Base-by-base conservation (phyloP, 805 yeast species). In the Cyberlindnera euphorbiae region DNA sequence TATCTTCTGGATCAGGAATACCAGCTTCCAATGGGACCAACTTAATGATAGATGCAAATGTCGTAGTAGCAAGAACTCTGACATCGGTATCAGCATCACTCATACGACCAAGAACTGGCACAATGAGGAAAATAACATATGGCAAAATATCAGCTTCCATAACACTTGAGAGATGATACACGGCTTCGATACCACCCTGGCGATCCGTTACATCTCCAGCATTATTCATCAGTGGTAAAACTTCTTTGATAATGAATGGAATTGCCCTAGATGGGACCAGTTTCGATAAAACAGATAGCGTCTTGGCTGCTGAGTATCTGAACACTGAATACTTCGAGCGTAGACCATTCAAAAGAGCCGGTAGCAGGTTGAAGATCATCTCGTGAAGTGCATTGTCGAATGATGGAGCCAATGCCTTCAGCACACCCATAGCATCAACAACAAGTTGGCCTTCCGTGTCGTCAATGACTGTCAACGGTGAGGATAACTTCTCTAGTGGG, bases 21-120 rank as follows among this genome's bases (percentile, higher is more conserved):
- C 97, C 98, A 7, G 95, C 95, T 63, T 93, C 99, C 41, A 93
- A 70, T 5, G 99, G 99, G 15, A 93, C 97, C 44, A 93, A 66
- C 58, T 90, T 93, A 49, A 93, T 90, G 39, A 93, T 86, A 0
- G 95, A 81, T 0, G 99, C 99, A 71, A 93, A 93, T 0, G 98
- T 86, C 0, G 96, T 87, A 0, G 98, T 90, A 0, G 98, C 94
- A 36, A 94, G 63, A 13, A 82, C 71, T 51, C 99, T 75, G n/a
- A 89, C 81, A 55, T 86, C 96, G 35, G 71, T 72, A 54, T 90
- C 86, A 2, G 95, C 70, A 59, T 93, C 99, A 69, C 96, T 89
- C 98, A 93, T 93, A 54, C 98, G 74, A 30, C 98, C 99, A 49
- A 93, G 67, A 4, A 93, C 87, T 9, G 99, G 98, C 18, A 94